Base-by-base conservation (phyloP, 2,329 filamentous ascomycete genomes). In the Penicillium sp. region DNA sequence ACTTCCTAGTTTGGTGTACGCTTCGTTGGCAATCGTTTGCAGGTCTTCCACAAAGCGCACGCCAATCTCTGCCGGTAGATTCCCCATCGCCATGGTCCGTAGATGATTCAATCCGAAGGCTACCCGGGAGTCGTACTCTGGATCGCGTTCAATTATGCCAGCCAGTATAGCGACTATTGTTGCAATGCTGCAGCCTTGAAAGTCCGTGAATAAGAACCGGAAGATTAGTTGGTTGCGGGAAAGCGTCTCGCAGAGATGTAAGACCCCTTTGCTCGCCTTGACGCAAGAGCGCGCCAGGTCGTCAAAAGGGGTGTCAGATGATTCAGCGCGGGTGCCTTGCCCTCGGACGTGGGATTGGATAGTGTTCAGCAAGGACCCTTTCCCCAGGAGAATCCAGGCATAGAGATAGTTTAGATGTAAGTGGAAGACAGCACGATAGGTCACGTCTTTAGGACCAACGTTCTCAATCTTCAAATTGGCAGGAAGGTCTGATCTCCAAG, bases 191-290 rank as follows among this genome's bases (percentile, higher is more conserved):
- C 76, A 78, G 13, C 74, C 76, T 54, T 78, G 76, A 23, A 78
- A 78, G 62, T 78, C 76, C 5, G 76, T 77, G 51, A 78, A 78
- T 0, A 76, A 78, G 52, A 78, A 78, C 0, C 72, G 70, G 2
- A 73, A 72, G n/a, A 74, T 71, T 7, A 56, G 17, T 15, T 47
- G 21, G 8, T 76, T 76, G 3, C 69, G 67, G 3, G 60, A 66
- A 17, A 78, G 52, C 3, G 58, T 70, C 17, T 56, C 53, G 41
- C 23, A 56, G 19, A 52, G 30, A 7, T 29, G 29, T 6, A 52
- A 17, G 11, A 52, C 38, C 30, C 11, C 35, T 52, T 52, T 38
- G 49, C 49, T 52, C 4, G 49, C 74, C 35, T 72, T 74, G 54
- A 67, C 66, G 31, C 76, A 78, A 7, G 67, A 62, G 15, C 64